Evolutionary conservation across 1,139 yeast genomes (phyloP).

Genomic region (Blastobotrys proliferans): DNA sequence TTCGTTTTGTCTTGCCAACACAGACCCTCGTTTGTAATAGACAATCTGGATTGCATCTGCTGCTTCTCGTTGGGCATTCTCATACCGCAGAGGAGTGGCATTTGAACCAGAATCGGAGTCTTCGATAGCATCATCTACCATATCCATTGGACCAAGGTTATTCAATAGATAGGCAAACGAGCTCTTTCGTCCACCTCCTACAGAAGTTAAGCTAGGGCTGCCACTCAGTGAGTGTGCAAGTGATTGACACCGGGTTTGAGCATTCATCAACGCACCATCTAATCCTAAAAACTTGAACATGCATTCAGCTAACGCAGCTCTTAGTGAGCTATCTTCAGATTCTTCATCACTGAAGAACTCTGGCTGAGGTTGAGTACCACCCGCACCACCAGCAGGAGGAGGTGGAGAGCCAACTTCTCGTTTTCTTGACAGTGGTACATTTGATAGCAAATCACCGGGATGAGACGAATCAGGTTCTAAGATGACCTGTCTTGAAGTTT

Average conservation of each 20-base stretch:
- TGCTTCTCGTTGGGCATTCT: constrained; percentile 58
- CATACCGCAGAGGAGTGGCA: constrained; percentile 28
- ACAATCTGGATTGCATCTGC: constrained; percentile 58
- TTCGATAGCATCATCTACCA: constrained; percentile 14
- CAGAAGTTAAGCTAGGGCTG: constrained; percentile 24
- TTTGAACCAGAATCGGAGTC: constrained; percentile 12
- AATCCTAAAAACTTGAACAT: constrained; percentile 73
- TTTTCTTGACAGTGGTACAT: constrained; percentile 73
- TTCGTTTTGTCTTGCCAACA: constrained; percentile 60
- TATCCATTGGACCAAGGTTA: constrained; percentile 15
- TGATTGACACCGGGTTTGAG: constrained; percentile 13
- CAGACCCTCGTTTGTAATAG: constrained; percentile 50
- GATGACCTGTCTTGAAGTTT: constrained; percentile 58
- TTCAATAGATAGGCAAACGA: constrained; percentile 18
- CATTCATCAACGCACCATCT: constrained; percentile 35
- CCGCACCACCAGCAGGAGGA: background rate
- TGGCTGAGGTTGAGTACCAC: constrained; percentile 12
- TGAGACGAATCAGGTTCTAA: constrained; percentile 56
- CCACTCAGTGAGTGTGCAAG: constrained; percentile 21
- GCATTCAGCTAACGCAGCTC: constrained; percentile 70
- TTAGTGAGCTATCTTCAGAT: constrained; percentile 66
- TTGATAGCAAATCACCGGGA: constrained; percentile 83
- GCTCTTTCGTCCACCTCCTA: constrained; percentile 8
- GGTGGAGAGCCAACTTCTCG: constrained; percentile 29
- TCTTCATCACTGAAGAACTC: constrained; percentile 63